A percentile compares a stretch with the other conserved stretches of the same genome.
phyloP scores from a whole-genome alignment of 1,284 basidiomycete genomes.

The Trichosporon coremiiforme region DNA sequence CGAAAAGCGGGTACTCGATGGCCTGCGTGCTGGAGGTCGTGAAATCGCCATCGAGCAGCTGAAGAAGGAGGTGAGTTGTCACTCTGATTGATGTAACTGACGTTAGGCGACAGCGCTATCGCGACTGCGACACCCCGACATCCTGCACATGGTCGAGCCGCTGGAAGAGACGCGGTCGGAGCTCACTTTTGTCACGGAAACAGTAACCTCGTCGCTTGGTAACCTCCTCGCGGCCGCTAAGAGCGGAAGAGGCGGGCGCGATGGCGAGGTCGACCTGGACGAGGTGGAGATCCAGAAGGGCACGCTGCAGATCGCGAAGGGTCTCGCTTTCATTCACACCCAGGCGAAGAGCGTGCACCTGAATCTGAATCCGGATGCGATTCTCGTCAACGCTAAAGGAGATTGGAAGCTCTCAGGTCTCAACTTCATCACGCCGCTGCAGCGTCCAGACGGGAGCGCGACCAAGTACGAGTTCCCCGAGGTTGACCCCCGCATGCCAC shows the following conservation, averaged over 20 bases:
- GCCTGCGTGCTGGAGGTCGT: constrained; percentile 64
- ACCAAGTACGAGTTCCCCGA: constrained; percentile 87
- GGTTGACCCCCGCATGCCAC: constrained; percentile 75
- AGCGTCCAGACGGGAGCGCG: constrained; percentile 68
- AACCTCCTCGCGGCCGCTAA: constrained; percentile 62
- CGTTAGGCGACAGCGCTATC: constrained; percentile 79
- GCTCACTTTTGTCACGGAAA: constrained; percentile 90
- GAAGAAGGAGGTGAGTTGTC: constrained; percentile 74
- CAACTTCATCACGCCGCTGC: constrained; percentile 78
- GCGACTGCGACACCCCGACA: constrained; percentile 86
- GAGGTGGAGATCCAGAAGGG: constrained; percentile 87
- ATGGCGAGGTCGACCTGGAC: constrained; percentile 75
- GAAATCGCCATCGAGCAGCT: constrained; percentile 78
- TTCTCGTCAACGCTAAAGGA: constrained; percentile 85
- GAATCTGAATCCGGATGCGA: constrained; percentile 78
- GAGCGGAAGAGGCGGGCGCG: constrained; percentile 63
- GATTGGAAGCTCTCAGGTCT: constrained; percentile 98
- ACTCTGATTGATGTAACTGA: neutral
- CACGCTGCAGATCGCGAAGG: constrained; percentile 89
- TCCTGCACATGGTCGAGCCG: constrained; percentile 99
- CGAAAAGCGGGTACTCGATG: constrained; percentile 75
- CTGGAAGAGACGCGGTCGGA: constrained; percentile 86
- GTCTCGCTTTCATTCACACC: constrained; percentile 86
- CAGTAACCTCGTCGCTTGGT: constrained; percentile 66
- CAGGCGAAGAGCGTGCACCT: constrained; percentile 90